Base-by-base conservation (phyloP, 176 grass and related monocot species). In the Thalia dealbata region DNA sequence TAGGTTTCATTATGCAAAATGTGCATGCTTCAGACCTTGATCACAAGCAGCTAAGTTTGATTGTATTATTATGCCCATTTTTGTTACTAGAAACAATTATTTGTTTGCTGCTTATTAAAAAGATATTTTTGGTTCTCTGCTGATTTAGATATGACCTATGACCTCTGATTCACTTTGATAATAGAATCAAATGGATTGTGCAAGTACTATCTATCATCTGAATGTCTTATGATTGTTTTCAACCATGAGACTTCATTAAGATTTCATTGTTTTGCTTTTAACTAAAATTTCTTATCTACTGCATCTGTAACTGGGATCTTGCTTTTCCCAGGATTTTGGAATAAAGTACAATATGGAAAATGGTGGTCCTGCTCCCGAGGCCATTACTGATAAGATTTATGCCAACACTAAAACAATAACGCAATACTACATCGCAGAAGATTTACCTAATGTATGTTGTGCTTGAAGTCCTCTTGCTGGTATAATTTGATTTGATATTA, bases 311-410 rank as follows among this genome's bases (percentile, higher is more conserved):
- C 18, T 5, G 38, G 65, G 13, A n/a, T 43, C 38, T 68, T 44
- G 62, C 27, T 22, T 68, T 81, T 81, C 59, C 50, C 75, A 99
- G 95, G 95, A 99, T 78, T 99, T 99, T 52, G 95, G 95, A 75
- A 93, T 99, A 83, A 99, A 99, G 76, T 99, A 99, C 77, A 99
- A 99, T 54, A 91, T 99, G 95, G 95, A 83, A 83, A 99, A 99
- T 86, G 90, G 95, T 69, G 95, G 95, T 28, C 95, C 95, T 30
- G 70, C 95, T 23, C 95, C 95, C 21, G 95, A 99, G 69, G 89
- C 83, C 22, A 86, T 99, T 56, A 99, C 95, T 15, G 90, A 99
- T 67, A 87, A 84, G 70, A 93, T 99, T 30, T 99, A 93, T 78
- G 82, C 84, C 64, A 84, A 99, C 69, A 99, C 95, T 70, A 99